A percentile compares a stretch with the other conserved stretches of the same genome.
Evolutionary conservation across 2,329 filamentous ascomycete genomes (phyloP).

Genomic region (Aureobasidium melanogenum): DNA sequence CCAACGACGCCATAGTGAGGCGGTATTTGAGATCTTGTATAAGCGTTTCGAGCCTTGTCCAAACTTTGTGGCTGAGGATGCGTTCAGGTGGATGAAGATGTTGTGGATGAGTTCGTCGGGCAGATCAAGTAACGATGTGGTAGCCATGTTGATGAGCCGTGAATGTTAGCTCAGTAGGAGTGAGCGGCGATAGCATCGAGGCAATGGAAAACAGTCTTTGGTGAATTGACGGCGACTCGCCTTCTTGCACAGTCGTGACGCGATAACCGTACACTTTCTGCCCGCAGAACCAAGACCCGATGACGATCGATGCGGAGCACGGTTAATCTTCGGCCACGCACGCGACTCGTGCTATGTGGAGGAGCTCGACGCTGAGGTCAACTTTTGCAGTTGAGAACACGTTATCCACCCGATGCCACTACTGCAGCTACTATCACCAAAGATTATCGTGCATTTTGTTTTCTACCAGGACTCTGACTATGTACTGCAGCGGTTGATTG

Average conservation of each 20-base stretch:
- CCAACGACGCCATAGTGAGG: conserved; percentile 70
- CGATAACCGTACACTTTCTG: neutral
- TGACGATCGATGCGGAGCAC: neutral
- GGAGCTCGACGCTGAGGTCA: too few relatives aligned
- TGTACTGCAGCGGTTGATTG: too few relatives aligned
- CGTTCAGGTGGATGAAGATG: conserved; percentile 58
- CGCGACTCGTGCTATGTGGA: too few relatives aligned
- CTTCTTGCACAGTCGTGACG: neutral
- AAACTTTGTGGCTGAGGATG: conserved; percentile 38
- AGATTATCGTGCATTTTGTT: too few relatives aligned
- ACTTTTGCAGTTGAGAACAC: too few relatives aligned
- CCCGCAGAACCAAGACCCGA: neutral
- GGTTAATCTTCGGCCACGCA: neutral
- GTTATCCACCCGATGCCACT: too few relatives aligned
- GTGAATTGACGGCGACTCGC: neutral
- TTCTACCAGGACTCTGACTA: too few relatives aligned
- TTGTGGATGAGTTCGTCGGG: conserved; percentile 81
- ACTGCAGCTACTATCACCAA: too few relatives aligned
- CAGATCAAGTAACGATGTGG: conserved; percentile 30
- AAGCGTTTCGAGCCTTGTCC: conserved; percentile 56
- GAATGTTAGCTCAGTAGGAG: neutral
- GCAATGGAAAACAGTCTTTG: neutral
- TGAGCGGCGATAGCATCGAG: neutral
- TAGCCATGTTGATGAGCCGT: neutral
- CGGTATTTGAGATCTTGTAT: conserved; percentile 57